phyloP scores from a whole-genome alignment of 2,329 filamentous ascomycete genomes.

The Talaromyces sp. region DNA sequence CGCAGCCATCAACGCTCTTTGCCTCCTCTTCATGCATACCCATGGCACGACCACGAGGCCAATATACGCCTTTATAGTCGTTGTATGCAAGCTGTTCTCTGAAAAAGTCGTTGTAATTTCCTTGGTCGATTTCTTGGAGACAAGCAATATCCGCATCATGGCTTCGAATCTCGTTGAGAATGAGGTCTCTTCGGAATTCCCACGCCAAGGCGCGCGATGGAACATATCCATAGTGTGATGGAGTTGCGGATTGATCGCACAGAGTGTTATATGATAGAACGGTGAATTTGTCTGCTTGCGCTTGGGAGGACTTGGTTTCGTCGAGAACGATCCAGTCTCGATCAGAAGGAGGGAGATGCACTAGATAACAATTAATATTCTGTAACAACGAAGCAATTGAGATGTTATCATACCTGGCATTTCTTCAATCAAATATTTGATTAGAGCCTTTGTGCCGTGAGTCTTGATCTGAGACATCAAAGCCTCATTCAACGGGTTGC shows the following conservation, averaged over 20 bases:
- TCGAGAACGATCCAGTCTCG: constrained; percentile 77
- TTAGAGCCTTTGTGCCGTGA: constrained; percentile 78
- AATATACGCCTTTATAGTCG: constrained; percentile 92
- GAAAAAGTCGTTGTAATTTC: constrained; percentile 89
- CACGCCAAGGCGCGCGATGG: constrained; percentile 77
- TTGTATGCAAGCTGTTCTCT: constrained; percentile 77
- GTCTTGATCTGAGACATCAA: constrained; percentile 81
- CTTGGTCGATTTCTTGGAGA: constrained; percentile 87
- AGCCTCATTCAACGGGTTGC: constrained; percentile 75
- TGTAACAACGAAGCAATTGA: constrained; percentile 13
- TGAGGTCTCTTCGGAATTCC: constrained; percentile 79
- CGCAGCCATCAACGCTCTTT: constrained; percentile 88
- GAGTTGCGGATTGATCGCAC: constrained; percentile 88
- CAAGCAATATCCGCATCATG: constrained; percentile 86
- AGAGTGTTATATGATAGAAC: constrained; percentile 94
- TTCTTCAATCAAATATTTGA: constrained; percentile 77
- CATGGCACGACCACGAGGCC: constrained; percentile 82
- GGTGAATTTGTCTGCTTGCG: constrained; percentile 65
- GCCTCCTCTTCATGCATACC: constrained; percentile 91
- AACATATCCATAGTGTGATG: constrained; percentile 83
- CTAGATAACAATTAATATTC: constrained; percentile 44
- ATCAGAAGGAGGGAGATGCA: constrained; percentile 70
- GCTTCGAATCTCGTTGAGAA: constrained; percentile 75
- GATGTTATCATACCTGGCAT: constrained; percentile 65
- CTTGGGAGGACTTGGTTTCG: constrained; percentile 48